phyloP scores from a whole-genome alignment of 2,329 filamentous ascomycete genomes.

The Fusarium xyrophilum region DNA sequence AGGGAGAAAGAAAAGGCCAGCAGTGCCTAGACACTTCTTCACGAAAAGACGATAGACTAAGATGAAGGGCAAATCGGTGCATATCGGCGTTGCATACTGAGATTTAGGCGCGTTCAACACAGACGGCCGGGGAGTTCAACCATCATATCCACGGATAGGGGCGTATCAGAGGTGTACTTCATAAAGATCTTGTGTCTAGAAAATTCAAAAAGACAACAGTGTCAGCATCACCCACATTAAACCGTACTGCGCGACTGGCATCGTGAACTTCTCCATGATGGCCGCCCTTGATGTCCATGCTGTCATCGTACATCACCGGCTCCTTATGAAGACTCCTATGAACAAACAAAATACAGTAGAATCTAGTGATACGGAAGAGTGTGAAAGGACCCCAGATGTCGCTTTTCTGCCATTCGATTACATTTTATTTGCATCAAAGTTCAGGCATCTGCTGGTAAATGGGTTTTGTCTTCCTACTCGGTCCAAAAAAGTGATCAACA shows the following conservation, averaged over 20 bases:
- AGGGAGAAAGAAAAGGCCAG: not conserved
- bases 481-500: not conserved
- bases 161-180: not conserved
- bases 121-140: slow-evolving; percentile 19
- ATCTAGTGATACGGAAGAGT: not conserved
- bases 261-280: not conserved
- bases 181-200: slow-evolving; percentile 1
- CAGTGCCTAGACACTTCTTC: not conserved
- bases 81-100: slow-evolving; percentile 14
- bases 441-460: not conserved
- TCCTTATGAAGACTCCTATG: not conserved
- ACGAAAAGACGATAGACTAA: slow-evolving; percentile 11
- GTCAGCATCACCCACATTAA: not conserved
- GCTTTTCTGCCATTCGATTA: not conserved
- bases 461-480: not conserved
- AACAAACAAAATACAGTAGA: not conserved
- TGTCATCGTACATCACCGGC: not conserved
- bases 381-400: not conserved
- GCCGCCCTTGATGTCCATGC: not conserved
- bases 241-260: not conserved
- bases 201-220: not conserved
- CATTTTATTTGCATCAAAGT: not conserved
- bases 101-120: slow-evolving; percentile 28
- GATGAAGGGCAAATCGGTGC: not conserved
- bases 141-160: slow-evolving; percentile 1